Percentiles rank a stretch among this genome's conserved stretches.
Evolutionary conservation across 495 filamentous ascomycete genomes (phyloP).

Genomic region (Pyronema domesticum): DNA sequence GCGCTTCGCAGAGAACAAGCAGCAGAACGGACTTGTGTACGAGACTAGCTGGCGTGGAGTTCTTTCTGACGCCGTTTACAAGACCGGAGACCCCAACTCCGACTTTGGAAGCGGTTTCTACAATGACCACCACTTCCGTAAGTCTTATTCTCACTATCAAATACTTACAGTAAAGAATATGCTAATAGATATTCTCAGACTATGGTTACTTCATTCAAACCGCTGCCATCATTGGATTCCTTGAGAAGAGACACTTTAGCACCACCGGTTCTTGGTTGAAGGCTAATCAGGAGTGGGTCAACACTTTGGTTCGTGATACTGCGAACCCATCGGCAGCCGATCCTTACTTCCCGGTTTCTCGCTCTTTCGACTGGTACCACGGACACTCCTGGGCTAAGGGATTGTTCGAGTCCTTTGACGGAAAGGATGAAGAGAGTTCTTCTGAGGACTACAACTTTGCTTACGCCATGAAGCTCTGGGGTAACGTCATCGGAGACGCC

Average conservation of each 20-base stretch:
- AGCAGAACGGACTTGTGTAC: conserved; percentile 63
- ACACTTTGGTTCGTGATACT: conserved; percentile 56
- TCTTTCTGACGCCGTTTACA: conserved; percentile 63
- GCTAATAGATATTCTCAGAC: conserved; percentile 16
- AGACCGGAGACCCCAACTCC: conserved; percentile 43
- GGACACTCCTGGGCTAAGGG: conserved; percentile 93
- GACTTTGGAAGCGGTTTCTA: conserved; percentile 36
- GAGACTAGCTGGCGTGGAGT: conserved; percentile 78
- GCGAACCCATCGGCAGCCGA: conserved; percentile 58
- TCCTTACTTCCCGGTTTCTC: conserved; percentile 60
- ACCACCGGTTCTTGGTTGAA: not conserved
- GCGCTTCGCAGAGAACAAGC: conserved; percentile 58
- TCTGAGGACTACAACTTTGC: conserved; percentile 79
- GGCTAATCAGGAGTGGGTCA: conserved; percentile 19
- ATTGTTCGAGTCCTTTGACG: conserved; percentile 62
- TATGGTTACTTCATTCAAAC: conserved; percentile 75
- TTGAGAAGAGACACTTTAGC: conserved; percentile 34
- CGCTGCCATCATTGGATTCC: conserved; percentile 63
- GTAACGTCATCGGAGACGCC: conserved; percentile 48
- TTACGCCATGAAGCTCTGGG: conserved; percentile 92
- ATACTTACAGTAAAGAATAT: not conserved
- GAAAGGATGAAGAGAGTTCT: conserved; percentile 77
- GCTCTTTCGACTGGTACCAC: conserved; percentile 83
- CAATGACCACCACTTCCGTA: conserved; percentile 89
- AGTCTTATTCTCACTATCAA: not conserved